A percentile compares a stretch with the other conserved stretches of the same genome.
These are phyloP conservation scores for Penicillium sp. DNA, from an alignment of 2,329 filamentous ascomycete species.

Conservation along the genomic window DNA sequence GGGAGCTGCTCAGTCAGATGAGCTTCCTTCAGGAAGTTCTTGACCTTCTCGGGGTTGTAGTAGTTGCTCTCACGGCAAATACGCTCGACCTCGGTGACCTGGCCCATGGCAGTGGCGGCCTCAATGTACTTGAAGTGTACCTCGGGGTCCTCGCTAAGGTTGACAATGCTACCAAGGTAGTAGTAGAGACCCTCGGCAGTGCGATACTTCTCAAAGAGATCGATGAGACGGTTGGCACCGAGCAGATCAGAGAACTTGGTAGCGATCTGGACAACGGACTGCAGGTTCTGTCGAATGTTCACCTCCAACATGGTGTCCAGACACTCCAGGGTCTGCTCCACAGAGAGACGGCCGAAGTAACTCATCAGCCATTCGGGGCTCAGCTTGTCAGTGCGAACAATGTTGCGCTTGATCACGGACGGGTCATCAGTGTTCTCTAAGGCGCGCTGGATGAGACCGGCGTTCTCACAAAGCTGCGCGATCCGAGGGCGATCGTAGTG, in stretches of 20 bases:
- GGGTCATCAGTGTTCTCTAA: slow-evolving; percentile 94
- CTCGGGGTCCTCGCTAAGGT: slow-evolving; percentile 88
- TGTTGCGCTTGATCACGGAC: slow-evolving; percentile 83
- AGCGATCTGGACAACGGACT: slow-evolving; percentile 88
- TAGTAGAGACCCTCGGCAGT: slow-evolving; percentile 96
- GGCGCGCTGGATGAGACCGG: slow-evolving; percentile 78
- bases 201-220: slow-evolving; percentile 95
- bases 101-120: slow-evolving; percentile 86
- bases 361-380: slow-evolving; percentile 84
- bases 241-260: slow-evolving; percentile 98
- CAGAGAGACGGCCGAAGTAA: slow-evolving; percentile 91
- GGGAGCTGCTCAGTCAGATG: slow-evolving; percentile 87
- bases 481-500: slow-evolving; percentile 91
- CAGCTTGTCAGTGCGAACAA: slow-evolving; percentile 76
- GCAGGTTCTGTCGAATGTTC: slow-evolving; percentile 96
- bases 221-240: slow-evolving; percentile 79
- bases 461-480: slow-evolving; percentile 86
- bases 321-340: slow-evolving; percentile 91
- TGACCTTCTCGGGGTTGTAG: slow-evolving; percentile 91
- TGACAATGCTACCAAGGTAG: slow-evolving; percentile 96
- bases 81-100: slow-evolving; percentile 93
- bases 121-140: slow-evolving; percentile 99
- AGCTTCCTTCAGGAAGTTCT: slow-evolving; percentile 98
- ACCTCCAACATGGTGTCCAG: slow-evolving; percentile 92
- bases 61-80: slow-evolving; percentile 90